Percentiles rank a stretch among this genome's conserved stretches.
These are phyloP conservation scores for Wickerhamomyces bisporus DNA, from an alignment of 805 yeast genomes.

Conservation along the genomic window DNA sequence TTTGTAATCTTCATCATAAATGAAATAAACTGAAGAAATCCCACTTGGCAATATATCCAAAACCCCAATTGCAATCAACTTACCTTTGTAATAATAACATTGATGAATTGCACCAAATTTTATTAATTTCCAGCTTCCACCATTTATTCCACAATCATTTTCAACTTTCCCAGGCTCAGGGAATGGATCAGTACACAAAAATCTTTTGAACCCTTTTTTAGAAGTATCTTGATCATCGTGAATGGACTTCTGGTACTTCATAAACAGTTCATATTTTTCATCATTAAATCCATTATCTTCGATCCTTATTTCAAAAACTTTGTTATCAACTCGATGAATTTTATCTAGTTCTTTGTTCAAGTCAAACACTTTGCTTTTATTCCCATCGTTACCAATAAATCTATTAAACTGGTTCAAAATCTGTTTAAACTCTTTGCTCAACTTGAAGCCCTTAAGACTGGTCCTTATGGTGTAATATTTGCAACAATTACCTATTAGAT, in stretches of 20 bases:
- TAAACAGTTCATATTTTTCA: constrained; percentile 60
- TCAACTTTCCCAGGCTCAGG: too few species aligned
- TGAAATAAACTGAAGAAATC: constrained; percentile 78
- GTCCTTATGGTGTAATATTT: constrained; percentile 75
- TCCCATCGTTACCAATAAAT: constrained; percentile 7
- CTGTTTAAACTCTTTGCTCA: constrained; percentile 64
- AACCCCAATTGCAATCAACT: constrained; percentile 70
- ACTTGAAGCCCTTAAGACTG: constrained; percentile 35
- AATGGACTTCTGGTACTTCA: constrained; percentile 62
- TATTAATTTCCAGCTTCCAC: constrained; percentile 9
- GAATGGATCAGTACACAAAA: constrained; percentile 72
- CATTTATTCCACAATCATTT: too few species aligned
- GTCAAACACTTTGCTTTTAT: constrained; percentile 21
- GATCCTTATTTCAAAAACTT: constrained; percentile 35
- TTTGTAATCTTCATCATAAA: constrained; percentile 80
- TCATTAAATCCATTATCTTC: constrained; percentile 47
- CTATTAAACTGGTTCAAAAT: constrained; percentile 53
- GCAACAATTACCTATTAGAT: constrained; percentile 70
- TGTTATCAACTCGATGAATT: constrained; percentile 27
- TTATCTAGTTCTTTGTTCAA: constrained; percentile 30
- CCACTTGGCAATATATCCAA: constrained; percentile 72
- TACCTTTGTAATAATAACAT: constrained; percentile 59
- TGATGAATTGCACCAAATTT: constrained; percentile 69
- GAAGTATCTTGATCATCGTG: constrained; percentile 59
- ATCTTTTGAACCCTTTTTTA: constrained; percentile 48